phyloP scores from a whole-genome alignment of 2,329 filamentous ascomycete genomes.

The Bretziella fagacearum region DNA sequence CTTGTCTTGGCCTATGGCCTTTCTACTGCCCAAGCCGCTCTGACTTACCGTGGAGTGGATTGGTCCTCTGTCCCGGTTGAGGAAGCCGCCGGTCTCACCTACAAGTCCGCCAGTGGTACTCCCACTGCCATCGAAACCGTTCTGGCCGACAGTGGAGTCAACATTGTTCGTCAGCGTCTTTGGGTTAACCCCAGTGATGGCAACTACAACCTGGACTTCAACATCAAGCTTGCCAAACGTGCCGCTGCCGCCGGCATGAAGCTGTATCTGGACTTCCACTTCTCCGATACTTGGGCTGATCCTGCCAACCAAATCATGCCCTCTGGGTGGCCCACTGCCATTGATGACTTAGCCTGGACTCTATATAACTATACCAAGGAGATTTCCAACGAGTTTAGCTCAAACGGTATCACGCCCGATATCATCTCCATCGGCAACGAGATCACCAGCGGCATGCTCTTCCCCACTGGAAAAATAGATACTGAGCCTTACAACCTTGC shows the following conservation, averaged over 20 bases:
- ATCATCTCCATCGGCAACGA: constrained; percentile 61
- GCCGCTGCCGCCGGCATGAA: constrained; percentile 44
- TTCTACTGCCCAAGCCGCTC: constrained; percentile 22
- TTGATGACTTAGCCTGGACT: constrained; percentile 40
- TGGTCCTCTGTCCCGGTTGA: constrained; percentile 51
- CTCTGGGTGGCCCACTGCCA: constrained; percentile 42
- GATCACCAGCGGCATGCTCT: constrained; percentile 50
- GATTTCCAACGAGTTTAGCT: constrained; percentile 43
- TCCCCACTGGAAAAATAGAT: constrained; percentile 41
- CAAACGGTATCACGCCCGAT: constrained; percentile 34
- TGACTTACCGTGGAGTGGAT: constrained; percentile 50
- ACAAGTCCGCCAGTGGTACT: constrained; percentile 38
- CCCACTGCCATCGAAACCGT: constrained; percentile 44
- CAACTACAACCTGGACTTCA: constrained; percentile 53
- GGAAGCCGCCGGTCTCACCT: constrained; percentile 42
- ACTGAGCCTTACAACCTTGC: constrained; percentile 42
- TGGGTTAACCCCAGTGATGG: constrained; percentile 53
- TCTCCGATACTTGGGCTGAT: constrained; percentile 56
- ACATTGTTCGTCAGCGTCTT: constrained; percentile 52
- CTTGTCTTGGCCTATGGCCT: constrained; percentile 7
- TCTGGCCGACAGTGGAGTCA: constrained; percentile 43
- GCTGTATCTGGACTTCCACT: constrained; percentile 47
- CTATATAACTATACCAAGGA: constrained; percentile 53
- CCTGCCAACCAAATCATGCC: constrained; percentile 46
- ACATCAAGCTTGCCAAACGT: constrained; percentile 47